A percentile compares a stretch with the other conserved stretches of the same genome.
phyloP scores from a whole-genome alignment of 2,329 filamentous ascomycete species.

The Talaromyces sp. region DNA sequence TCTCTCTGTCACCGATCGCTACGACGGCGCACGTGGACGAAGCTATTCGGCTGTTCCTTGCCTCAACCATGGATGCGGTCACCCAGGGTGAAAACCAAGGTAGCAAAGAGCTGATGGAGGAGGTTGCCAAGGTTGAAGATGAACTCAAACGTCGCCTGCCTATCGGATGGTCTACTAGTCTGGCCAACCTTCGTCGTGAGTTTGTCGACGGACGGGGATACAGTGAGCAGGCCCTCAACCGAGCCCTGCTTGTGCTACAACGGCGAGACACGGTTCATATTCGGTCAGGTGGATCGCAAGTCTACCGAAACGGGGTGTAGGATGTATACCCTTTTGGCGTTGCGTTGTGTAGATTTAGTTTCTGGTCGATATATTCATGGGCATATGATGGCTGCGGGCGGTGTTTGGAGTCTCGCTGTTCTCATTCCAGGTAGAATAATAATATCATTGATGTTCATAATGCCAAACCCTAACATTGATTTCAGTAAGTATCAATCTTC shows the following conservation, averaged over 20 bases:
- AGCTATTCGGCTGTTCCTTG: slow-evolving; percentile 92
- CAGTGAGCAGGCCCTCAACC: slow-evolving; percentile 76
- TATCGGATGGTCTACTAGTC: slow-evolving; percentile 90
- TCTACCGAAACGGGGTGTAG: slow-evolving; percentile 44
- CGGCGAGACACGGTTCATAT: slow-evolving; percentile 67
- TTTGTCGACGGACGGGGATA: slow-evolving; percentile 91
- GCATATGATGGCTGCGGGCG: slow-evolving; percentile 4
- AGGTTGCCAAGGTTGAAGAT: slow-evolving; percentile 78
- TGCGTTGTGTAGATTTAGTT: background rate
- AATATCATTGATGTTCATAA: background rate
- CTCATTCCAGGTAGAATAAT: slow-evolving; percentile 1
- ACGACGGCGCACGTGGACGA: slow-evolving; percentile 93
- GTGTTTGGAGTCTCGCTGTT: background rate
- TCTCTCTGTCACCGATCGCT: slow-evolving; percentile 78
- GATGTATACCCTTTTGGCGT: background rate
- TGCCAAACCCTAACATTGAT: too few species aligned
- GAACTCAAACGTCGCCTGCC: slow-evolving; percentile 83
- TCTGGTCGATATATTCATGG: background rate
- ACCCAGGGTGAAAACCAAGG: slow-evolving; percentile 80
- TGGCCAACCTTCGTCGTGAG: slow-evolving; percentile 79
- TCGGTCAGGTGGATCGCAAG: slow-evolving; percentile 44
- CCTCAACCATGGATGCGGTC: slow-evolving; percentile 95
- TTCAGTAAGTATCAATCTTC: too few species aligned
- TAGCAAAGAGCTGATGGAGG: slow-evolving; percentile 84
- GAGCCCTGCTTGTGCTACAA: slow-evolving; percentile 80